Evolutionary conservation across 768 basidiomycete species (phyloP), one percentile per base, ranked within the genome.

Genomic region (Leccinum subgranulosum): DNA sequence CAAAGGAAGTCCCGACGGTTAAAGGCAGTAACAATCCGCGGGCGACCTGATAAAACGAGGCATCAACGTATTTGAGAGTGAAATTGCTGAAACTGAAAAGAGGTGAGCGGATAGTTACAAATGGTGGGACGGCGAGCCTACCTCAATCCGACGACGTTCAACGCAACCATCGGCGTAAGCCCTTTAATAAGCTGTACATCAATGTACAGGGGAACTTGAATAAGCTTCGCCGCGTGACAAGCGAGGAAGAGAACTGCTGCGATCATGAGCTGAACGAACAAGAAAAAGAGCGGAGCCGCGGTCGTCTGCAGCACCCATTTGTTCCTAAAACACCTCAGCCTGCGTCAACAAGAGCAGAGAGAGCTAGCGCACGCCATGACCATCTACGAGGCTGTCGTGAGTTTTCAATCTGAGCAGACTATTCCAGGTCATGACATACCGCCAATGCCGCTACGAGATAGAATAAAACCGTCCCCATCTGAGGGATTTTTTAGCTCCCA

Each of bases 11-110:
- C 66, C 78, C 76, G 64, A 97, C 93, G 17, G 96, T 98, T 79
- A 94, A 90, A 0, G 96, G 95, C 23, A 98, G 85, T 28, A 98
- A 84, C 59, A 98, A 81, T 10, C 95, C 95, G 15, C 95, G 88
- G 0, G 95, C 95, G 60, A 98, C 89, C 76, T 96, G 94, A 72
- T 96, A 94, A 74, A 96, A 94, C 0, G 93, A 94, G 12, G 92
- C 92, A 56, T 94, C 94, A 64, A 97, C 94, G 66, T 90, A 92
- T 84, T 94, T 92, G 57, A 95, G 81, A 41, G 90, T 93, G 69
- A 86, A 94, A 71, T 94, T 95, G 74, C 90, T 91, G 68, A 91
- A 88, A 66, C 90, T 92, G 69, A 29, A n/a, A 11, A 31, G 21
- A 47, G 21, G 12, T 60, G 31, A 62, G 36, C 36, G n/a, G 10